Base-by-base conservation (phyloP, 305 asterid species). In the Coffea humblotiana region DNA sequence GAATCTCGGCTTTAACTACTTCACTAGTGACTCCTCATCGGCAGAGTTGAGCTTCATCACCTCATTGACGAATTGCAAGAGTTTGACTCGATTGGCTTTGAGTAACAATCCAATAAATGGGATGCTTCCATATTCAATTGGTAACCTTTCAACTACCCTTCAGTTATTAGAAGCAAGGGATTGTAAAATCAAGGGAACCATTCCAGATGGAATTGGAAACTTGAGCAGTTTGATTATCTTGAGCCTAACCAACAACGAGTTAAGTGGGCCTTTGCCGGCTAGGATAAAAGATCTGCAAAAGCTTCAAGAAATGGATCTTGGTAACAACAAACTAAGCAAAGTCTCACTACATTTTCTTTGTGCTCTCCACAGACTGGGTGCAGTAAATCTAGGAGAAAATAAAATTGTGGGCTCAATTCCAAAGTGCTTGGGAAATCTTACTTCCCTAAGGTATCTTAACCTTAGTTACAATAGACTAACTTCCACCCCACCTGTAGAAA, bases 161-260 rank as follows among this genome's bases (percentile, higher is more conserved):
- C 25, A 45, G 49, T 7, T 8, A 2, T 43, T 77, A 6, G 1
- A 4, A 16, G 51, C 51, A 13, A 1, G 8, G 8, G 2, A 11
- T 0, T 66, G 52, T 51, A 47, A 47, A 49, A 56, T 77, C 16
- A 8, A 16, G 23, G 80, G 80, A 2, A 35, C 45, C 9, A 78
- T 78, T 54, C 75, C 75, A 69, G 25, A 2, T 67, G 81, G 29
- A 8, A n/a, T 74, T 48, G 75, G 74, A 18, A 78, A 68, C 45
- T 54, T 78, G 13, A 68, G 14, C 32, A 68, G 3, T 18, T 67
- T 78, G 43, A 0, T 51, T 23, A 8, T 10, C 0, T 67, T 78
- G 8, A 15, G n/a, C 23, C 45, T 78, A 18, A 2, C 23, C 9
- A 8, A 14, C 0, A 78, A 78, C 52, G 69, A 68, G 4, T 37